These are phyloP conservation scores for Suhomyces xylopsoci DNA, from an alignment of 805 yeast genomes.

Conservation along the genomic window DNA sequence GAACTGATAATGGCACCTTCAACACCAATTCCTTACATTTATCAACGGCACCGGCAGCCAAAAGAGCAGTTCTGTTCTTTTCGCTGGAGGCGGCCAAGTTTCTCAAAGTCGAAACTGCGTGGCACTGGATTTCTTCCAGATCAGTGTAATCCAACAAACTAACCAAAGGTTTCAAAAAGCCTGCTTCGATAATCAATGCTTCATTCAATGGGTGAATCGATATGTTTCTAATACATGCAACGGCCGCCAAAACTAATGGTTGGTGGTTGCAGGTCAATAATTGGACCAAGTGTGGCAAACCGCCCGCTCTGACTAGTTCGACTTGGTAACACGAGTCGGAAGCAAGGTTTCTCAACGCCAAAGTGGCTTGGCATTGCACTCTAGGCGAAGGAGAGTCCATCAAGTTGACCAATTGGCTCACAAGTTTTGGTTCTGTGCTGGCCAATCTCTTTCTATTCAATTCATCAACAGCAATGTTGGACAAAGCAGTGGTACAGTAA, in stretches of 20 bases:
- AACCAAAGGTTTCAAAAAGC: constrained; percentile 89
- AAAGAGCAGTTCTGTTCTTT: constrained; percentile 83
- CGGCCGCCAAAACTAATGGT: constrained; percentile 92
- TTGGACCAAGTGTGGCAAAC: constrained; percentile 89
- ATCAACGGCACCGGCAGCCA: constrained; percentile 93
- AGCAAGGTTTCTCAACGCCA: constrained; percentile 93
- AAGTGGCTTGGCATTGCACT: constrained; percentile 97
- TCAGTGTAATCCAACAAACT: constrained; percentile 77
- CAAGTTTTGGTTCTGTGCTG: constrained; percentile 89
- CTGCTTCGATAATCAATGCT: constrained; percentile 93
- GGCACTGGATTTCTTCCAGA: constrained; percentile 96
- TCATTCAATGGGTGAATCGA: constrained; percentile 96
- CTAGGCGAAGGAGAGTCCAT: constrained; percentile 94
- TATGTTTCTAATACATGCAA: constrained; percentile 95
- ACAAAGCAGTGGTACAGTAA: constrained; percentile 95
- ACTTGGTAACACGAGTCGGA: constrained; percentile 94
- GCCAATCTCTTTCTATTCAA: constrained; percentile 82
- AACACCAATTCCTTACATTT: constrained; percentile 87
- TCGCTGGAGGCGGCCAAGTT: constrained; percentile 95
- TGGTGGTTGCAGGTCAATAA: constrained; percentile 85
- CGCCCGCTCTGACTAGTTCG: constrained; percentile 94
- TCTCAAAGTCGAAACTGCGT: constrained; percentile 92
- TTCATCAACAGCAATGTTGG: constrained; percentile 97
- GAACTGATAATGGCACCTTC: constrained; percentile 85
- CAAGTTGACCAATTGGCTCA: constrained; percentile 77